Percentiles rank a stretch among this genome's conserved stretches.
Conservation (phyloP, 164 flowering plant genomes). For the Liquidambar formosana region DNA sequence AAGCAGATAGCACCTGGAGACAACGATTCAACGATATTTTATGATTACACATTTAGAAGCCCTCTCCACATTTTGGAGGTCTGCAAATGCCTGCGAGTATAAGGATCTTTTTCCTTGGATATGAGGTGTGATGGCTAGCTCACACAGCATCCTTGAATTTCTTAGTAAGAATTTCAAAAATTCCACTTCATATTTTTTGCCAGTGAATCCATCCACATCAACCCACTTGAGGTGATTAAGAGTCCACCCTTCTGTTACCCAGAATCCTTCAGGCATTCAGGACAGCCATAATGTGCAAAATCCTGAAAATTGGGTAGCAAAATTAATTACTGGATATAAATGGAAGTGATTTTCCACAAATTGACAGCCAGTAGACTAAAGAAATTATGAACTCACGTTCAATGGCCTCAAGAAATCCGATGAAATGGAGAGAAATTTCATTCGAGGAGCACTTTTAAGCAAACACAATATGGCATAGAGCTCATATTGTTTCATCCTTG, state of each 20-base stretch:
- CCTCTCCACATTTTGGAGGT: background rate
- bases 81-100: background rate
- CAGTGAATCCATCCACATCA: too few species aligned
- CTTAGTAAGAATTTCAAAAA: background rate
- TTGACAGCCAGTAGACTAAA: too few species aligned
- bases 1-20: too few species aligned
- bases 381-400: background rate
- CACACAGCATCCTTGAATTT: background rate
- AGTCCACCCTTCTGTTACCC: too few species aligned
- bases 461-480: slow-evolving; percentile 6
- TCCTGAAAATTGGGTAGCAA: too few species aligned
- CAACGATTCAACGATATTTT: background rate
- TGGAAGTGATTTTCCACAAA: too few species aligned
- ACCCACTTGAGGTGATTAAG: too few species aligned
- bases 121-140: background rate
- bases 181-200: background rate
- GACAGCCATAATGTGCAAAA: too few species aligned
- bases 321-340: too few species aligned
- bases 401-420: background rate
- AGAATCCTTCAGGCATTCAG: too few species aligned
- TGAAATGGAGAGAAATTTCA: slow-evolving; percentile 2
- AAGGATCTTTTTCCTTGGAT: background rate
- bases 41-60: background rate
- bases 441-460: slow-evolving; percentile 9
- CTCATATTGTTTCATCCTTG: background rate